Evolutionary conservation across 23 red algal genomes (phyloP).

Genomic region (Agarophyton chilense): DNA sequence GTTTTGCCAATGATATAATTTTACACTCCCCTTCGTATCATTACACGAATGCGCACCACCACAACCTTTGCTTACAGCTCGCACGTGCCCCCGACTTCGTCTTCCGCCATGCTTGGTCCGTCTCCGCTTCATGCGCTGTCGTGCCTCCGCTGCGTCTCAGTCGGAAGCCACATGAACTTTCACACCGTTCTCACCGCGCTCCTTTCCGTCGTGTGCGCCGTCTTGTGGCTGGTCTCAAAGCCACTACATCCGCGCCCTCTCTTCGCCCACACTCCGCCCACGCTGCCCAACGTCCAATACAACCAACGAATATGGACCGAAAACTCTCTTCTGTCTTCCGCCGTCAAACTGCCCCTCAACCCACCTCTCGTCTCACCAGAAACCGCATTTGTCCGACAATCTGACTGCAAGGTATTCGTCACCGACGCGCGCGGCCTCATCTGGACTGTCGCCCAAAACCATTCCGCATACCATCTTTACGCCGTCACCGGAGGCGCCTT

Average conservation of each 20-base stretch:
- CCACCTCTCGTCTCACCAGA: neutral
- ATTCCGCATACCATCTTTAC: neutral
- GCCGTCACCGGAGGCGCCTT: conserved; percentile 8
- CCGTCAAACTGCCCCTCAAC: neutral
- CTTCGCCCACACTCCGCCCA: neutral
- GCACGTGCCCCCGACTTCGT: no score
- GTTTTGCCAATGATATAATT: no score
- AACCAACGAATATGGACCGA: neutral
- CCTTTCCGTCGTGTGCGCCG: neutral
- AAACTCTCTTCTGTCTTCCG: neutral
- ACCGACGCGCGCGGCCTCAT: conserved; percentile 7
- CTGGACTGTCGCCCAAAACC: conserved; percentile 13
- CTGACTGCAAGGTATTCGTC: conserved; percentile 10
- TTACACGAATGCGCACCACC: no score
- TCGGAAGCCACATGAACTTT: no score
- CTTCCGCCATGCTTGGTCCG: no score
- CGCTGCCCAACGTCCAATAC: neutral
- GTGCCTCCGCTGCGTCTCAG: no score
- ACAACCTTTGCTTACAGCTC: no score
- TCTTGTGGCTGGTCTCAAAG: neutral
- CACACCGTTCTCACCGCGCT: neutral
- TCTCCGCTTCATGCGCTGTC: no score
- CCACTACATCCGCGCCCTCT: neutral
- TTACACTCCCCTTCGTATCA: no score
- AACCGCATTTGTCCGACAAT: conserved; percentile 2